Evolutionary conservation across 768 basidiomycete species (phyloP).

Genomic region (Xerocomellus dryophilus): DNA sequence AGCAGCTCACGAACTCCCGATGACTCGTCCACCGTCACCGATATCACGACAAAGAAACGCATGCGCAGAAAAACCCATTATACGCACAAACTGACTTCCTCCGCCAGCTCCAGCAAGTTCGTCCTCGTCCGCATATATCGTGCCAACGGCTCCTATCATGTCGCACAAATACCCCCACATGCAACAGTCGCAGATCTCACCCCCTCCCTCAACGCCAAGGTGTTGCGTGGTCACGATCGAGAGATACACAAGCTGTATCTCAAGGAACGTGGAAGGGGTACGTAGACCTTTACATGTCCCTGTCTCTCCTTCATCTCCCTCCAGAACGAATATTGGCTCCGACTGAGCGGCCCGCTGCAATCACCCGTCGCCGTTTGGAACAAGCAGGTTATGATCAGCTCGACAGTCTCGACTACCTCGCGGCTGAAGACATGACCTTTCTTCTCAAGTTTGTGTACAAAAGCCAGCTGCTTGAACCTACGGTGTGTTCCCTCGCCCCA

Average conservation of each 20-base stretch:
- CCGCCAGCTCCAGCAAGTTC: conserved; percentile 16
- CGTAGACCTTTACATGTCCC: conserved; percentile 13
- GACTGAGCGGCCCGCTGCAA: conserved; percentile 80
- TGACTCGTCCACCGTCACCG: conserved; percentile 11
- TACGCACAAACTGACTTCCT: conserved; percentile 17
- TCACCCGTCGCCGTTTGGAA: conserved; percentile 77
- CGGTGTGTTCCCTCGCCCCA: conserved; percentile 41
- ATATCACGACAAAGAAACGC: conserved; percentile 17
- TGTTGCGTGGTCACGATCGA: conserved; percentile 46
- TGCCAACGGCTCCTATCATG: conserved; percentile 67
- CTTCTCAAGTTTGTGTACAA: conserved; percentile 90
- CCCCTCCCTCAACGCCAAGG: conserved; percentile 55
- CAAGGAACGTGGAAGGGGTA: conserved; percentile 74
- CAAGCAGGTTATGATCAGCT: conserved; percentile 85
- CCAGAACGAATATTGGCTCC: conserved; percentile 80
- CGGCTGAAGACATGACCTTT: conserved; percentile 76
- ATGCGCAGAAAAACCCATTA: conserved; percentile 26
- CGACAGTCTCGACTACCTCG: conserved; percentile 76
- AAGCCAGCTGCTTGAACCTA: conserved; percentile 60
- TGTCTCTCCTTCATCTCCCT: not conserved
- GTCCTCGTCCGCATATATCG: conserved; percentile 77
- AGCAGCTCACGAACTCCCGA: conserved; percentile 17
- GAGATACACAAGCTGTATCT: conserved; percentile 70
- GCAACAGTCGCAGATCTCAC: conserved; percentile 70
- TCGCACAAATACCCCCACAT: conserved; percentile 57